phyloP scores from a whole-genome alignment of 2,329 filamentous ascomycete genomes.

The Alternaria angustiovoidea region DNA sequence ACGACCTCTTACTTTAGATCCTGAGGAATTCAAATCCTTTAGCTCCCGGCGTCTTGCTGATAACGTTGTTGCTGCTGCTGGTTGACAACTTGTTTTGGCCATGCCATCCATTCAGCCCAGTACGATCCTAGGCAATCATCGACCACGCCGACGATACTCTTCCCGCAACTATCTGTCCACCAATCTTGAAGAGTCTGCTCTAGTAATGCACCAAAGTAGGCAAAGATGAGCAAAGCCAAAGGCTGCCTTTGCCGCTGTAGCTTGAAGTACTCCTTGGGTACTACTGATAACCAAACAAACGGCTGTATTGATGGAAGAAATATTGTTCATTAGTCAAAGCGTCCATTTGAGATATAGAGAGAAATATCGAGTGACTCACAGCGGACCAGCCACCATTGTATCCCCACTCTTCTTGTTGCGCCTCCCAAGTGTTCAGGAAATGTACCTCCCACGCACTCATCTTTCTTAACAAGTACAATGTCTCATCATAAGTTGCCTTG shows the following conservation, averaged over 20 bases:
- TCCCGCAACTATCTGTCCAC: slow-evolving; percentile 35
- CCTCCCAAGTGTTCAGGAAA: slow-evolving; percentile 4
- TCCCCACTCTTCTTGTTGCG: slow-evolving; percentile 8
- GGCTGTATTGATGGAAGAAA: background rate
- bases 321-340: background rate
- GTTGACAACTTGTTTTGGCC: slow-evolving; percentile 16
- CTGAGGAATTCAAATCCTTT: too few species aligned
- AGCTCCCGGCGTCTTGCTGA: background rate
- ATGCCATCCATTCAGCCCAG: slow-evolving; percentile 23
- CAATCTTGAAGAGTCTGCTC: slow-evolving; percentile 21
- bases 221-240: slow-evolving; percentile 28
- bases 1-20: background rate
- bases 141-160: slow-evolving; percentile 25
- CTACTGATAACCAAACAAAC: slow-evolving; percentile 28
- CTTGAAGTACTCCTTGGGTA: slow-evolving; percentile 20
- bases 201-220: slow-evolving; percentile 25
- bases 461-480: slow-evolving; percentile 18
- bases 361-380: background rate
- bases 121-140: slow-evolving; percentile 25
- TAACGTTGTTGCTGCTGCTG: background rate
- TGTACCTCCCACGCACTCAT: slow-evolving; percentile 22
- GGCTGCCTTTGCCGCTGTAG: slow-evolving; percentile 29
- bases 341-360: background rate
- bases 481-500: slow-evolving; percentile 17
- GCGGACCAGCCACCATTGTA: slow-evolving; percentile 23